phyloP scores from a whole-genome alignment of 2,329 filamentous ascomycete species.

The Epichloe festucae region DNA sequence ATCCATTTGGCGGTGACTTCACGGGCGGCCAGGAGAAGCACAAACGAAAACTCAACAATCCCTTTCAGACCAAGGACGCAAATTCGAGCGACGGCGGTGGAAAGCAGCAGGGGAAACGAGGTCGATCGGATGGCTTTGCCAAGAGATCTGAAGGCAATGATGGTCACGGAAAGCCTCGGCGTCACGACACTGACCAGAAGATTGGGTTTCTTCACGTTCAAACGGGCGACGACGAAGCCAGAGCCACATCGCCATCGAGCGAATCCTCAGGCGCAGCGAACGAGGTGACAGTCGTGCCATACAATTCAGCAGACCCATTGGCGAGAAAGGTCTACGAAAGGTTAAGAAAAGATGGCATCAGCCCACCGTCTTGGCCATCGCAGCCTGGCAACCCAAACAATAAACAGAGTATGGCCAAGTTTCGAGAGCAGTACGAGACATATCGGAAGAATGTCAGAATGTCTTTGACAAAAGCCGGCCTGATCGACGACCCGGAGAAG shows the following conservation, averaged over 20 bases:
- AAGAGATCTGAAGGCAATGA: conserved; percentile 5
- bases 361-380: conserved; percentile 40
- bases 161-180: conserved; percentile 3
- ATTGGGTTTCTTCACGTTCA: conserved; percentile 3
- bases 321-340: conserved; percentile 39
- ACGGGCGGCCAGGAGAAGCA: conserved; percentile 17
- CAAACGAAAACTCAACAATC: conserved; percentile 15
- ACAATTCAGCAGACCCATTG: conserved; percentile 23
- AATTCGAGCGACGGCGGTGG: conserved; percentile 14
- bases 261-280: conserved; percentile 10
- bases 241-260: conserved; percentile 15
- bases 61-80: conserved; percentile 15
- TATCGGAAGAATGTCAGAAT: conserved; percentile 45
- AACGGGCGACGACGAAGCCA: conserved; percentile 7
- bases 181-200: not conserved
- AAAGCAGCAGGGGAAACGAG: conserved; percentile 10
- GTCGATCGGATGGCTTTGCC: conserved; percentile 12
- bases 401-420: conserved; percentile 37
- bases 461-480: conserved; percentile 43
- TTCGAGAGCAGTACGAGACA: conserved; percentile 41
- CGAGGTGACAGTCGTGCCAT: conserved; percentile 1
- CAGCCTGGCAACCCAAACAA: conserved; percentile 40
- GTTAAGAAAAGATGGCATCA: conserved; percentile 40
- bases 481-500: conserved; percentile 53
- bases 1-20: conserved; percentile 19